Evolutionary conservation across 495 filamentous ascomycete genomes (phyloP).

Genomic region (Talaromyces liani): DNA sequence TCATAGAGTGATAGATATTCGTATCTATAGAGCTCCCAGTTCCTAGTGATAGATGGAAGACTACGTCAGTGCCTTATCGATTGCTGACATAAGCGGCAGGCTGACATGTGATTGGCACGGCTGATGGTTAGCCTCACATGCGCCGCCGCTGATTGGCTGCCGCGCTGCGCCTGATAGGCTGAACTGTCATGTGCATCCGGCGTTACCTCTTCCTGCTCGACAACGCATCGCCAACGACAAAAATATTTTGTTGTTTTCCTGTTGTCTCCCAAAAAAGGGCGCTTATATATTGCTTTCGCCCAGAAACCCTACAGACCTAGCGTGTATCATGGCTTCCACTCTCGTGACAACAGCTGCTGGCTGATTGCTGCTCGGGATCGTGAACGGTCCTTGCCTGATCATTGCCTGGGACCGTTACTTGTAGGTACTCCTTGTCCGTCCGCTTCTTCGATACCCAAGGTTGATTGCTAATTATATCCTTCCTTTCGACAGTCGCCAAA

Average conservation of each 20-base stretch:
- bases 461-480: neutral
- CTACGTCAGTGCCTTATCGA: constrained; percentile 6
- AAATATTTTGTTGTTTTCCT: neutral
- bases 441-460: neutral
- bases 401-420: neutral
- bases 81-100: constrained; percentile 2
- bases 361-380: constrained; percentile 3
- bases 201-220: constrained; percentile 2
- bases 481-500: neutral
- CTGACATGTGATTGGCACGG: constrained; percentile 8
- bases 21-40: too few relatives aligned
- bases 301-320: neutral
- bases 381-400: neutral
- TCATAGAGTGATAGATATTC: too few relatives aligned
- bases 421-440: neutral
- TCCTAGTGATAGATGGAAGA: too few relatives aligned
- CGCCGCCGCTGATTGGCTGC: neutral
- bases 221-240: neutral
- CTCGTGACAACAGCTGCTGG: constrained; percentile 8
- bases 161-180: neutral
- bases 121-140: neutral
- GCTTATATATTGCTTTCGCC: neutral
- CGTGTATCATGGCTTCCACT: constrained; percentile 7
- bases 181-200: constrained; percentile 2
- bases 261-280: neutral